phyloP scores from a whole-genome alignment of 305 asterid genomes.

The Solanum chacoense region DNA sequence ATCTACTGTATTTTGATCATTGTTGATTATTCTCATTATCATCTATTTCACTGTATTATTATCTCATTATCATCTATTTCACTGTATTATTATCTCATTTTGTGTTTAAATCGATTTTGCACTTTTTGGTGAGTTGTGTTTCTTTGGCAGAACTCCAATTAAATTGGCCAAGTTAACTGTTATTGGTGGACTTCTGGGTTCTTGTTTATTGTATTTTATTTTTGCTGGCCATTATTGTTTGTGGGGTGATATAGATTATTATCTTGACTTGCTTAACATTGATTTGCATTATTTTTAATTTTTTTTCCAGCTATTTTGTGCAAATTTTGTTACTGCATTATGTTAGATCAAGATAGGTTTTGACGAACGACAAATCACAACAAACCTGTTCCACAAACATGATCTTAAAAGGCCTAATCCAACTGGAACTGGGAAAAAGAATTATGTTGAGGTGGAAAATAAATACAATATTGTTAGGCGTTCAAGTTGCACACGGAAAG shows the following conservation, averaged over 20 bases:
- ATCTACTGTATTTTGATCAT: not conserved
- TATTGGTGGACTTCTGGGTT: not conserved
- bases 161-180: not conserved
- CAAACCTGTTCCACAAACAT: not conserved
- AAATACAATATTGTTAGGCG: not conserved
- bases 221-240: not conserved
- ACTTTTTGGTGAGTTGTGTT: not conserved
- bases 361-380: not conserved
- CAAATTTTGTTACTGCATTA: not conserved
- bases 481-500: not conserved
- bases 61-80: not conserved
- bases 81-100: not conserved
- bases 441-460: not conserved
- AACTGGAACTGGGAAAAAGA: not conserved
- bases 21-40: not conserved
- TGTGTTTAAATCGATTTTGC: not conserved
- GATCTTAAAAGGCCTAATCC: not conserved
- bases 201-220: not conserved
- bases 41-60: not conserved
- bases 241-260: not conserved
- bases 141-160: not conserved
- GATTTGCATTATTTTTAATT: not conserved
- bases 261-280: not conserved
- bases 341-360: not conserved
- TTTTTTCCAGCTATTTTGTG: not conserved